Base-by-base conservation (phyloP, 495 filamentous ascomycete species). In the Podospora pseudoanserina region DNA sequence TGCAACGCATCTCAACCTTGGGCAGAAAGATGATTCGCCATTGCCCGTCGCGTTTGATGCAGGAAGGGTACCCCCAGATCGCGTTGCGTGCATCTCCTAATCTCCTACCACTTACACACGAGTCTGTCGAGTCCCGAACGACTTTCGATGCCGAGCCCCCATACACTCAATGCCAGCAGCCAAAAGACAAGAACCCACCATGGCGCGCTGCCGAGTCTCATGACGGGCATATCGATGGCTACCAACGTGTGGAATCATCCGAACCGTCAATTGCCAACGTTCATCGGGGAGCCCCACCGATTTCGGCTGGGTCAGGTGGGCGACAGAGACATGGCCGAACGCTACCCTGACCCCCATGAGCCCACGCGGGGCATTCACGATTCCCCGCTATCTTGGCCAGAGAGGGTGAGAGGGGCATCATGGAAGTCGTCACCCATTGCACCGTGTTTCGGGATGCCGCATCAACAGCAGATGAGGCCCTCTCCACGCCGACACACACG, bases 1-100 rank as follows among this genome's bases (percentile, higher is more conserved):
- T 68, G 68, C 71, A 57, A 71, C 67, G 67, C 71, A 64, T 66
- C 59, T 67, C 58, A 70, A 72, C 70, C 71, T 65, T 58, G 68
- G 69, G 28, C 65, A 58, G 15, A 23, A 64, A 61, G 27, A 19
- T 68, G 58, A 72, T 73, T 72, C 68, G 70, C 55, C 63, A 56
- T 32, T 62, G 62, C 34, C 23, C 19, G 28, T 71, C 67, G 68
- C 63, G 27, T 65, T 67, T 58, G 67, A 58, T 65, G 69, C 68
- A 65, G 68, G 59, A 65, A 32, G 56, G 30, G 61, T 19, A 6
- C 28, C 27, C 44, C 44, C 65, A 66, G 68, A 72, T 72, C 66
- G 55, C n/a, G 32, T 61, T 66, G 67, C 71, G 66, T 18, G 56
- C 15, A 23, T 60, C 65, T 44, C 16, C 28, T 6, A 5, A 39